These are phyloP conservation scores for Beauveria sp. DNA, from an alignment of 2,329 filamentous ascomycete genomes.

Conservation along the genomic window DNA sequence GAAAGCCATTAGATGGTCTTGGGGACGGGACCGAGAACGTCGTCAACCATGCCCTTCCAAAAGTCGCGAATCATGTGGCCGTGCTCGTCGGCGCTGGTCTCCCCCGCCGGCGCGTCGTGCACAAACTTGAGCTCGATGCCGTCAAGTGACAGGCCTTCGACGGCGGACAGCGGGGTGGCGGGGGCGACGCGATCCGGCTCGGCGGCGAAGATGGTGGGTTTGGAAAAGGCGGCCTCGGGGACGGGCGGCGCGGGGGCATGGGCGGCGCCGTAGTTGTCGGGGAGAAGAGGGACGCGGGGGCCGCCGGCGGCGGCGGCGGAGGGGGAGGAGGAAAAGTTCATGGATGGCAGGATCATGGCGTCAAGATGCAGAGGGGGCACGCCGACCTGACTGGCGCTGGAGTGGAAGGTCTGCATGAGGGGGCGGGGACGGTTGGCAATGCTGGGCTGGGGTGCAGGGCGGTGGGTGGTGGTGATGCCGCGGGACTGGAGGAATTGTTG, in stretches of 20 bases:
- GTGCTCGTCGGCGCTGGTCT: constrained; percentile 19
- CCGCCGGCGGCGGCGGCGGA: constrained; percentile 25
- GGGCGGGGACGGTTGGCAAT: constrained; percentile 41
- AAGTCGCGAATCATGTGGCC: constrained; percentile 45
- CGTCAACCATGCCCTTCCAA: constrained; percentile 50
- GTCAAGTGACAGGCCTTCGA: constrained; percentile 52
- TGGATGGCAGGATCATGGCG: constrained; percentile 44
- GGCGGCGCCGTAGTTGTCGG: constrained; percentile 46
- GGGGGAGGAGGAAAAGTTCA: constrained; percentile 19
- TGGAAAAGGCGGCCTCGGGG: constrained; percentile 32
- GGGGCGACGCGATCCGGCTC: constrained; percentile 46
- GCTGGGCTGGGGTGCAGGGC: constrained; percentile 38
- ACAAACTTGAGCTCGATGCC: constrained; percentile 48
- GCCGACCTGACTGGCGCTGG: constrained; percentile 38
- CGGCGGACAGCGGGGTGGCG: constrained; percentile 44
- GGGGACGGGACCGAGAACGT: constrained; percentile 25
- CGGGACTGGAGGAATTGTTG: constrained; percentile 22
- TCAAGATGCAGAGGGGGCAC: constrained; percentile 38
- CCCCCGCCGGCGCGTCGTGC: constrained; percentile 27
- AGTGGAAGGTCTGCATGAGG: constrained; percentile 57
- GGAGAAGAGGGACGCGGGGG: constrained; percentile 52
- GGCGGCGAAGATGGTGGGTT: constrained; percentile 45
- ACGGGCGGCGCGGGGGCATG: constrained; percentile 32
- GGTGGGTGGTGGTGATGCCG: constrained; percentile 39
- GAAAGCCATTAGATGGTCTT: not conserved